A percentile compares a stretch with the other conserved stretches of the same genome.
Evolutionary conservation across 2,329 filamentous ascomycete genomes (phyloP).

Genomic region (Biscogniauxia mediterranea): DNA sequence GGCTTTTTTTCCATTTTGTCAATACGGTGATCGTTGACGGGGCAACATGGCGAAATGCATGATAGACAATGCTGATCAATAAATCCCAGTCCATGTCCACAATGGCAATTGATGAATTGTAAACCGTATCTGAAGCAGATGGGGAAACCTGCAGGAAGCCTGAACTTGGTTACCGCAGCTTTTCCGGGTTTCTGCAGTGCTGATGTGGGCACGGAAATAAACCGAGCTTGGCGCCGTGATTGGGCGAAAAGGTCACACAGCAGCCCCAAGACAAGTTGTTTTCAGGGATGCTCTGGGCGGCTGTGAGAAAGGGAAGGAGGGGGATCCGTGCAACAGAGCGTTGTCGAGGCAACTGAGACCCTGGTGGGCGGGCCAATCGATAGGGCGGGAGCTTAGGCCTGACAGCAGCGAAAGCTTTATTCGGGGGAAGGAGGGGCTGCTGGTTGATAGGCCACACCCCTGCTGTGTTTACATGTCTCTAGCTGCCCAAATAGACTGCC

Average conservation of each 20-base stretch:
- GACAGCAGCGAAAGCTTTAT: not conserved
- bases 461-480: conserved; percentile 23
- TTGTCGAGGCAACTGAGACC: conserved; percentile 15
- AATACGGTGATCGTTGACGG: not conserved
- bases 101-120: not conserved
- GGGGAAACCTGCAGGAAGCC: not conserved
- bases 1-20: not conserved
- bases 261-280: not conserved
- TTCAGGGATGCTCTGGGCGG: not conserved
- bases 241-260: not conserved
- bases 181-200: not conserved
- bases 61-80: not conserved
- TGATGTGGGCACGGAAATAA: not conserved
- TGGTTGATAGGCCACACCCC: conserved; percentile 9
- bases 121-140: not conserved
- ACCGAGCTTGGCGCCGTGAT: not conserved
- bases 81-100: not conserved
- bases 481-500: conserved; percentile 23
- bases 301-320: conserved; percentile 6
- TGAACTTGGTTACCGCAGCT: not conserved
- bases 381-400: conserved; percentile 15
- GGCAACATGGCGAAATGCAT: not conserved
- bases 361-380: not conserved
- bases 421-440: not conserved
- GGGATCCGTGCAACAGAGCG: conserved; percentile 5